Evolutionary conservation across 2,329 filamentous ascomycete genomes (phyloP), one percentile per base, ranked within the genome.

Genomic region (Diaporthe citrichinensis): DNA sequence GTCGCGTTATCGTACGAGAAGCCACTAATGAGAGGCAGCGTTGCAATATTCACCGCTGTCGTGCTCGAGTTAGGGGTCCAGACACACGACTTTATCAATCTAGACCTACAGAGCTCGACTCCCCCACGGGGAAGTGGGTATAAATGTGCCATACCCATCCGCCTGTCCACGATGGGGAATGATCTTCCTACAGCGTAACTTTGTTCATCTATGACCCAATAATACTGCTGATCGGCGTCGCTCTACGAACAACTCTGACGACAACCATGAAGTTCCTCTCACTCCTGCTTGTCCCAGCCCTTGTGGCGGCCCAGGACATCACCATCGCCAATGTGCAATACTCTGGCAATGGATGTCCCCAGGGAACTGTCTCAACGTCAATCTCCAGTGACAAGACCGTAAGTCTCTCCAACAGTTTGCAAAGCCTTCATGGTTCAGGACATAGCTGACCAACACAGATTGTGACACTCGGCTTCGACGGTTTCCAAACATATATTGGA

Each of bases 401-500:
- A 74, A 80, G 81, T 73, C 7, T 44, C 15, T 39, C 46, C 5
- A n/a, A 1, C 23, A 31, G 34, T 6, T 17, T 7, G 23, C 20
- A 31, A 36, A 10, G 9, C 23, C 7, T 15, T 6, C 34, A 23
- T 55, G 23, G 20, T 8, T 39, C 25, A 12, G 20, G 15, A 31
- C 3, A 4, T 10, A 28, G 28, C 65, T 69, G 25, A 58, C 25
- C 1, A 39, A 49, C 23, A n/a, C 49, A 86, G 85, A 80, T 87
- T 78, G 84, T 87, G 80, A 87, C 86, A 59, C 86, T 87, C 75
- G 86, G 86, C 74, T 87, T 87, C 77, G 86, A 87, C 78, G 77
- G 79, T 65, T 87, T 87, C 82, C 86, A 87, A 80, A 86, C 85
- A 73, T 87, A 86, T 80, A 87, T 86, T 73, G 86, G 86, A 3